Base-by-base conservation (phyloP, 768 basidiomycete species). In the Kwoniella dendrophila region DNA sequence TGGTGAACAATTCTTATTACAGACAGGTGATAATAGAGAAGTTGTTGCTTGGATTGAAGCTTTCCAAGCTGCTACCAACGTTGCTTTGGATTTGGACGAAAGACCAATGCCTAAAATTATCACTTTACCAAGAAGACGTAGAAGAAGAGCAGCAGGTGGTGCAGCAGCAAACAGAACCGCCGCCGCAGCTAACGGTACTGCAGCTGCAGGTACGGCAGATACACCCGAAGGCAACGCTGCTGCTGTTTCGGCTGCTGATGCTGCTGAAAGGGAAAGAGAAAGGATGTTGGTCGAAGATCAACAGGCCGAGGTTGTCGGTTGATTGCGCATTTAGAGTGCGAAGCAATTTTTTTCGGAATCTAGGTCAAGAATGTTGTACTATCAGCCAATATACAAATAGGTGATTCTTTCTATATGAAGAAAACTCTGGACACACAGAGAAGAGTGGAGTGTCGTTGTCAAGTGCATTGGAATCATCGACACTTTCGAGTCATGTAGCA, bases 1-100 rank as follows among this genome's bases (percentile, higher is more conserved):
- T 77, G 96, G 95, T 12, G 91, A 98, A 81, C 96, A 99, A 81
- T 99, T 99, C 80, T 81, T 99, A 69, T 71, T 99, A 69, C 95
- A 99, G 80, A 90, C 90, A 2, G 85, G 83, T 51, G 88, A 90
- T 73, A 87, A 92, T 38, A 83, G 86, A 44, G 86, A 86, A 27
- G 94, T 97, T 1, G 90, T 98, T 56, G 86, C 88, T 56, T 94
- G 95, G 92, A 94, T 99, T 64, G 95, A 99, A 89, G 89, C 86
- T 11, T 83, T 98, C 63, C 94, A 98, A 81, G 88, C 92, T 52
- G 90, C 92, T 1, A 87, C 90, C 7, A 95, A 95, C 78, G 87
- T 98, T 57, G 85, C 95, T 0, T 81, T 96, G 44, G 96, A 99
- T 76, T 80, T 99, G 66, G 96, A 99, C 75, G 87, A 88, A 56